A percentile compares a stretch with the other conserved stretches of the same genome.
Conservation (phyloP, 768 basidiomycete species). For the Cubamyces lactineus region DNA sequence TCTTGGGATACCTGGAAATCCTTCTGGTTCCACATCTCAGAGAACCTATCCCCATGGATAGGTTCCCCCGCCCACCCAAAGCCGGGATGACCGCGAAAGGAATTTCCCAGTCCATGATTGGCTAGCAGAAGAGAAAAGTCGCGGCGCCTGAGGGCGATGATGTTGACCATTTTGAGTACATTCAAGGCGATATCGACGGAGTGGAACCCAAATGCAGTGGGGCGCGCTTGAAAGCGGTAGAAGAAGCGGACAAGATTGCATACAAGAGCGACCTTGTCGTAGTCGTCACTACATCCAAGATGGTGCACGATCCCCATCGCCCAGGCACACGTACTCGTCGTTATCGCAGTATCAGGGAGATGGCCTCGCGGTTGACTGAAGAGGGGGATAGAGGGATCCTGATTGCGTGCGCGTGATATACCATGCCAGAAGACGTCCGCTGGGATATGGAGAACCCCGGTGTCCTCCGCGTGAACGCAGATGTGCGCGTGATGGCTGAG, state of each 20-base stretch:
- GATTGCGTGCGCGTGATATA: background rate
- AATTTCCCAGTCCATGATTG: constrained; percentile 7
- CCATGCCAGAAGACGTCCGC: constrained; percentile 11
- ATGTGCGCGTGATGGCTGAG: constrained; percentile 9
- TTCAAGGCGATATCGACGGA: background rate
- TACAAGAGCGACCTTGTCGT: constrained; percentile 13
- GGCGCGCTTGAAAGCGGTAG: constrained; percentile 9
- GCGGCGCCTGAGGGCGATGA: constrained; percentile 8
- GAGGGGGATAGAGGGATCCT: constrained; percentile 5
- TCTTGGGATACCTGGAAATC: constrained; percentile 11
- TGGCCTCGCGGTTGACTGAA: constrained; percentile 9
- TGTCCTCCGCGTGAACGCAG: constrained; percentile 2
- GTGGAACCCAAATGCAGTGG: background rate
- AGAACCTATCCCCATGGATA: constrained; percentile 3
- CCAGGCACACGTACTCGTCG: constrained; percentile 6
- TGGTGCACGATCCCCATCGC: constrained; percentile 8
- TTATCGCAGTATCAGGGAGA: background rate
- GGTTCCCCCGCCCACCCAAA: constrained; percentile 18
- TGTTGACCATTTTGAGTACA: constrained; percentile 18
- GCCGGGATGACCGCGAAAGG: background rate
- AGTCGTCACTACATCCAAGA: constrained; percentile 16
- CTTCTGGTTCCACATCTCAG: constrained; percentile 2
- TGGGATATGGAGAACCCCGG: background rate
- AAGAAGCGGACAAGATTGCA: constrained; percentile 17
- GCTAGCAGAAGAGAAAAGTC: constrained; percentile 14